Base-by-base conservation (phyloP, 768 basidiomycete genomes). In the Russula dissimulans region DNA sequence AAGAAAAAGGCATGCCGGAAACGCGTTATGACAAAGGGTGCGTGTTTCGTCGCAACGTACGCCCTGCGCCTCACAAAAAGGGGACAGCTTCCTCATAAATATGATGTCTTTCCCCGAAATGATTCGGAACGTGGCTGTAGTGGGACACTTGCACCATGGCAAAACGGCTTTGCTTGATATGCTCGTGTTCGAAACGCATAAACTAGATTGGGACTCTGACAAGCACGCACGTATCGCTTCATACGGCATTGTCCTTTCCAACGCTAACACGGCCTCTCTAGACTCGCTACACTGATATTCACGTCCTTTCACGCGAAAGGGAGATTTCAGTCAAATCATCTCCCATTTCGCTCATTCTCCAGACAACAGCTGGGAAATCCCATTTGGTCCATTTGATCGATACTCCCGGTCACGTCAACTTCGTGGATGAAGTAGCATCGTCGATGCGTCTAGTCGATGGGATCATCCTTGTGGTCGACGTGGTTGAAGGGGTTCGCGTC, bases 11-110 rank as follows among this genome's bases (percentile, higher is more conserved):
- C 65, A 86, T 97, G 80, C 95, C 95, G 29, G 86, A 91, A 71
- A 98, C 95, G 61, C 84, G 97, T n/a, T 99, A 89, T 73, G 95
- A 98, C 76, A 94, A 95, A 76, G 86, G 89, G 92, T 97, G 71
- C 67, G 89, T 70, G 38, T 41, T 29, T 42, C 44, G 26, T 15
- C 57, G 12, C 60, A 12, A 44, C 34, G 15, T 26, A 36, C 18
- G 31, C 31, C 22, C 45, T 44, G 12, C n/a, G n/a, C 32, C n/a
- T 56, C 42, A 53, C 55, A 14, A 11, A 49, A 18, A 41, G 60
- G 44, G 22, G 14, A 6, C 68, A 97, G 95, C 15, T 99, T 94
- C 74, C 74, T 99, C 69, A 76, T 98, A 68, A 94, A 89, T 68
- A 85, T 97, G 83, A 89, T 90, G 68, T 79, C 81, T 11, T 90